Conservation (phyloP, 2,329 filamentous ascomycete genomes). For the Phialocephala subalpina region DNA sequence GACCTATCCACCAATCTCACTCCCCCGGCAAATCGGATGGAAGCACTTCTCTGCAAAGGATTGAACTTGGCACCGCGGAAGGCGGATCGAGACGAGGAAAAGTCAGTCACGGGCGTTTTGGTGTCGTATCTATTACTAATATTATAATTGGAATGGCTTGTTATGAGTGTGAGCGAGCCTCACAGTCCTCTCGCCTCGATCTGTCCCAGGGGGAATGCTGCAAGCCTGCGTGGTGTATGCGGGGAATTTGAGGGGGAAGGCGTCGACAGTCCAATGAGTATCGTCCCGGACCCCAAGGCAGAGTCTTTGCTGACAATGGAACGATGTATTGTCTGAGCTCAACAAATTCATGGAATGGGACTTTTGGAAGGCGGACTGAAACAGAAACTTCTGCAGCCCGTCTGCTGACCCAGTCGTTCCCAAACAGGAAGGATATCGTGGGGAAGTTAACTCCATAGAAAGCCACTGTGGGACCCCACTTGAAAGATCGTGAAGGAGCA, state of each 20-base stretch:
- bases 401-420: not conserved
- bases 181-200: slow-evolving; percentile 3
- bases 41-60: not conserved
- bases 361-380: not conserved
- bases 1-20: slow-evolving; percentile 11
- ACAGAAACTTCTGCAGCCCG: not conserved
- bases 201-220: slow-evolving; percentile 1
- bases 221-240: slow-evolving; percentile 2
- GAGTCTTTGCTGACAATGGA: not conserved
- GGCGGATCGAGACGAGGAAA: slow-evolving; percentile 8
- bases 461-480: not conserved
- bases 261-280: not conserved
- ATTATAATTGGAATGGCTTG: not conserved
- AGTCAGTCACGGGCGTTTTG: not conserved
- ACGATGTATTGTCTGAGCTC: not conserved
- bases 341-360: not conserved
- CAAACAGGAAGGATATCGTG: slow-evolving; percentile 1
- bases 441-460: not conserved
- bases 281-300: not conserved
- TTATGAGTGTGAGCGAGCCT: not conserved
- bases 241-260: slow-evolving; percentile 7
- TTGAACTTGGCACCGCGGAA: slow-evolving; percentile 4
- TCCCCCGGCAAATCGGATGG: slow-evolving; percentile 17
- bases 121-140: slow-evolving; percentile 13
- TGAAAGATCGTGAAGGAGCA: not conserved